Evolutionary conservation across 441 rosid species (phyloP).

Genomic region (Kokia cookei): DNA sequence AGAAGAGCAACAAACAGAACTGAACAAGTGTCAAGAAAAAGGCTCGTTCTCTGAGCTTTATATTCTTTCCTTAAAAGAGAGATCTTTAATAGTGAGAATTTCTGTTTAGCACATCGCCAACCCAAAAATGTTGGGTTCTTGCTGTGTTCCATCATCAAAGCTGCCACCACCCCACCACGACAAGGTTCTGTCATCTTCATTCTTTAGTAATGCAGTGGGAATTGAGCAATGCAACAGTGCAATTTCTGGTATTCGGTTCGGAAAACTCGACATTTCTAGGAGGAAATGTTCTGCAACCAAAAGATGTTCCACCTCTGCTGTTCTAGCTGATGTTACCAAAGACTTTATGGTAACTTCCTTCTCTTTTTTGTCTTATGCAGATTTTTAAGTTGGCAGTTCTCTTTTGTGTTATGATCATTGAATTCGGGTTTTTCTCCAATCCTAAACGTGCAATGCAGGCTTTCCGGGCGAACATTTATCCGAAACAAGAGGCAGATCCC

Average conservation of each 20-base stretch:
- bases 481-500: conserved; percentile 56
- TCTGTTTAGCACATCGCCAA: not conserved
- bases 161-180: conserved; percentile 19
- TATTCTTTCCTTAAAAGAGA: not conserved
- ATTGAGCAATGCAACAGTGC: conserved; percentile 5
- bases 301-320: conserved; percentile 22
- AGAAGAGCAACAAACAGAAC: conserved; percentile 3
- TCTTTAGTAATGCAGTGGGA: conserved; percentile 22
- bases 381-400: not conserved
- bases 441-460: conserved; percentile 27
- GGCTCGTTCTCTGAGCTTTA: not conserved
- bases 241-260: conserved; percentile 16
- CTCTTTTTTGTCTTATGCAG: not conserved
- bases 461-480: conserved; percentile 26
- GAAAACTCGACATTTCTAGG: conserved; percentile 13
- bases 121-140: conserved; percentile 6
- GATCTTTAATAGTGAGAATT: not conserved
- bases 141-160: conserved; percentile 12
- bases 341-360: conserved; percentile 36
- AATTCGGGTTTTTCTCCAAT: not conserved
- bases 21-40: not conserved
- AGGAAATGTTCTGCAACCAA: conserved; percentile 16
- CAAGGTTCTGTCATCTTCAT: conserved; percentile 22
- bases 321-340: conserved; percentile 51
- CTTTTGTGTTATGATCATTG: not conserved